Evolutionary conservation across 179 eudicot species (phyloP), one percentile per base, ranked within the genome.

Genomic region (Silene noctiflora): DNA sequence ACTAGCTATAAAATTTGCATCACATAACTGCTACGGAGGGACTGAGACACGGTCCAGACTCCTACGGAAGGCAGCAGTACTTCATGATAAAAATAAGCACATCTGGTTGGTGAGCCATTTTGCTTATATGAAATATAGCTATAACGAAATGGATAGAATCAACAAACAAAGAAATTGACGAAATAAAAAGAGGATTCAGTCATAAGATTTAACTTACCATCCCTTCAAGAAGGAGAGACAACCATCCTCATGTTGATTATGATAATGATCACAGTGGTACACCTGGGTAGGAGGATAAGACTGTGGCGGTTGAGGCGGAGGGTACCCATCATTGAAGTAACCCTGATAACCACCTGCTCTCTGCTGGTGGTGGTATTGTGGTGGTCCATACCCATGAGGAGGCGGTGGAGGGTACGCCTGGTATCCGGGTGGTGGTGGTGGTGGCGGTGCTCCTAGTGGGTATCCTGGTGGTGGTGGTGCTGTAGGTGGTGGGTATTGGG

Each of bases 241-340:
- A 14, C 81, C 88, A 71, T 77, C 46, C 6, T 75, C 67, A 2
- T 81, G 19, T 21, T 63, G 62, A 60, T 61, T 71, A 62, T 87
- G 85, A 69, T 85, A 73, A 75, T 89, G 91, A 14, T 86, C 85
- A 72, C 81, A 84, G 53, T 87, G 89, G 78, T 88, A 81, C 58
- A 81, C 84, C 74, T 85, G 90, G 72, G 80, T 76, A 33, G 86
- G 84, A 65, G 86, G 84, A 44, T 80, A 80, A 16, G 80, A 75
- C 71, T 73, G 83, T 7, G 81, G 83, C 1, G 81, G 85, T 0
- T 82, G 90, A 0, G 86, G 91, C 0, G 86, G 91, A 71, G 89
- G 89, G 73, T 81, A 88, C 44, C 88, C 91, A 67, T 84, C 87
- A 74, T 79, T 83, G 81, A 90, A 90, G 79, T 90, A 90, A 4